phyloP scores from a whole-genome alignment of 768 basidiomycete species.

The Xanthoconium purpureum region DNA sequence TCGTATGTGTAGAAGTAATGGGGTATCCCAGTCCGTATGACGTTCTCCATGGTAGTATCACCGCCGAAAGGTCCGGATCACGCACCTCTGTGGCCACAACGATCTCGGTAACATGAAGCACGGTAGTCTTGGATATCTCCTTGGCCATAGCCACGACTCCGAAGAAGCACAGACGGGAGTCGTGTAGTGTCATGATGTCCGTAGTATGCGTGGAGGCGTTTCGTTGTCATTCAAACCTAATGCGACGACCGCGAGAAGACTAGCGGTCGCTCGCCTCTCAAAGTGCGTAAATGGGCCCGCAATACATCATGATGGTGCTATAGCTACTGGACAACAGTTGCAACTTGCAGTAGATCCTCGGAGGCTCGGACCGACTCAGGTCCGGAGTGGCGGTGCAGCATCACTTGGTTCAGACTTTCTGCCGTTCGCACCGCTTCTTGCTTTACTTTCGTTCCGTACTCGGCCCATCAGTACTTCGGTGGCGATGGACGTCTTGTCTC shows the following conservation, averaged over 20 bases:
- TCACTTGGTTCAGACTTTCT: too few relatives aligned
- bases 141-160: not conserved
- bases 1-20: not conserved
- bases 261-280: too few relatives aligned
- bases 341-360: not conserved
- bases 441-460: not conserved
- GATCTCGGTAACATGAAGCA: not conserved
- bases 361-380: constrained; percentile 6
- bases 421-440: not conserved
- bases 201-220: not conserved
- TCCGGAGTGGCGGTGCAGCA: constrained; percentile 13
- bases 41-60: not conserved
- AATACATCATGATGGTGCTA: not conserved
- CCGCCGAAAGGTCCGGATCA: not conserved
- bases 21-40: not conserved
- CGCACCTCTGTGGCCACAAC: not conserved
- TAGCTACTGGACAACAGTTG: not conserved
- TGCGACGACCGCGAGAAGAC: not conserved
- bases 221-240: not conserved
- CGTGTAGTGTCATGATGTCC: not conserved
- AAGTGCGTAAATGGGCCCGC: not conserved
- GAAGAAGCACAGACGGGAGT: not conserved
- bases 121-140: not conserved
- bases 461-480: not conserved
- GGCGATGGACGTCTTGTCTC: constrained; percentile 36